phyloP scores from a whole-genome alignment of 2,329 filamentous ascomycete species.

The Podosphaera leucotricha region DNA sequence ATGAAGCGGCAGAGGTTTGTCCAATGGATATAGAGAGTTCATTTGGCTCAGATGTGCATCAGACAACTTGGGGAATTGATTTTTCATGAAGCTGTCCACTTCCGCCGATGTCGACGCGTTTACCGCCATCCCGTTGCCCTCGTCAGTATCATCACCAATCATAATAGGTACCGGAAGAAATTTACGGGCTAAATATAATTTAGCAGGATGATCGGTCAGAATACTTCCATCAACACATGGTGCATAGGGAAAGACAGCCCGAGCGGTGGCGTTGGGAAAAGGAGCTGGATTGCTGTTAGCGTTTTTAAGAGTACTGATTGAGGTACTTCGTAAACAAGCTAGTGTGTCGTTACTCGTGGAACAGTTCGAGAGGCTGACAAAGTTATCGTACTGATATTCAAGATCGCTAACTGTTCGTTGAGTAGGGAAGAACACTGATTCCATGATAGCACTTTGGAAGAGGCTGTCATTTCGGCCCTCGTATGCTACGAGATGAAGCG shows the following conservation, averaged over 20 bases:
- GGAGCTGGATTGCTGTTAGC: not conserved
- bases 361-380: not conserved
- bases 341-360: not conserved
- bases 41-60: conserved; percentile 1
- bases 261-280: conserved; percentile 1
- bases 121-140: not conserved
- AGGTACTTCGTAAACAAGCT: not conserved
- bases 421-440: conserved; percentile 18
- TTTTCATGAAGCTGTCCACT: not conserved
- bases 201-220: not conserved
- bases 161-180: conserved; percentile 2
- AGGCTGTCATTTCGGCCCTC: conserved; percentile 26
- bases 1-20: conserved; percentile 27
- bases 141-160: conserved; percentile 2
- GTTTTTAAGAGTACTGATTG: not conserved
- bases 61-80: conserved; percentile 1
- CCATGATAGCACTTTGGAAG: conserved; percentile 27
- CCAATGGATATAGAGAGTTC: conserved; percentile 15
- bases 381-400: conserved; percentile 1
- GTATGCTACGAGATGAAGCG: conserved; percentile 23
- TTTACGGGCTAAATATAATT: not conserved
- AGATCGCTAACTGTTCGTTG: conserved; percentile 1
- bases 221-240: conserved; percentile 1
- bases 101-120: not conserved
- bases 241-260: conserved; percentile 1